Conservation (phyloP, 2,329 filamentous ascomycete genomes). For the Colletotrichum salicis region DNA sequence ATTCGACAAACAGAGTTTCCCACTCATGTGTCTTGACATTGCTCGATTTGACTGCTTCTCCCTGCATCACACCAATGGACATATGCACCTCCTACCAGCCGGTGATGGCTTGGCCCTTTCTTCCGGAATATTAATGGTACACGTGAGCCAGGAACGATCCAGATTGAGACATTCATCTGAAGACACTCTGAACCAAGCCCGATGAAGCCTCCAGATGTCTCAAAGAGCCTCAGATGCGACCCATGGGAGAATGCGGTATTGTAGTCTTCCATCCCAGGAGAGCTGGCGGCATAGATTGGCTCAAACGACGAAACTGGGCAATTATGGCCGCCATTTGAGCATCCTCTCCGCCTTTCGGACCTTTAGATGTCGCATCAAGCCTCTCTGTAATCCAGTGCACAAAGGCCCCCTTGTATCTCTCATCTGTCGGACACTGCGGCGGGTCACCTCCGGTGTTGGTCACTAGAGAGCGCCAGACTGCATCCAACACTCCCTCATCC, state of each 20-base stretch:
- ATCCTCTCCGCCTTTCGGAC: too few relatives aligned
- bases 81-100: not conserved
- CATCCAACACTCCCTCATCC: not conserved
- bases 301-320: too few relatives aligned
- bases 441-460: too few relatives aligned
- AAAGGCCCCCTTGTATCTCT: too few relatives aligned
- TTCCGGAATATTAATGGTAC: slow-evolving; percentile 1
- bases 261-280: too few relatives aligned
- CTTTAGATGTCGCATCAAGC: too few relatives aligned
- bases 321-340: too few relatives aligned
- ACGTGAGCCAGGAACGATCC: slow-evolving; percentile 2
- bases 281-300: too few relatives aligned
- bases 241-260: not conserved
- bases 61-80: not conserved
- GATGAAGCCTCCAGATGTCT: not conserved
- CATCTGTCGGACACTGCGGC: too few relatives aligned
- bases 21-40: not conserved
- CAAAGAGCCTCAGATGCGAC: not conserved
- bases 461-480: not conserved
- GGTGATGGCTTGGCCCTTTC: not conserved
- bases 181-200: not conserved
- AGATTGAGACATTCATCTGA: not conserved
- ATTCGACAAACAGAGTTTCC: not conserved
- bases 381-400: too few relatives aligned
- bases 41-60: not conserved